Evolutionary conservation across 192 early-diverging fungal genomes (phyloP).

Genomic region (Coemansia guatemalensis): DNA sequence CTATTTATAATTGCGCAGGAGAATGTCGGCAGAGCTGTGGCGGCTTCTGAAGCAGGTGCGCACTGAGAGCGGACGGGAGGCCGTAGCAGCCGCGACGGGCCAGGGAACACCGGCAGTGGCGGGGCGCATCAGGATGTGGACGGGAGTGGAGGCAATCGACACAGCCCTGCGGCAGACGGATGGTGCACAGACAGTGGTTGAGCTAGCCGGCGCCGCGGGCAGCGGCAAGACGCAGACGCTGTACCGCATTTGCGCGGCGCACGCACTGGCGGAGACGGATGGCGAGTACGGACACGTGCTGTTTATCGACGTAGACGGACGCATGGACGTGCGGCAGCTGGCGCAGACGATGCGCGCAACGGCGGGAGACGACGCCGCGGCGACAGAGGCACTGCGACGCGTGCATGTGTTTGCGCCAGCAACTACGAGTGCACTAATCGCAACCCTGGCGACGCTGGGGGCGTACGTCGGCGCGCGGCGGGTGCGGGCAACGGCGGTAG

Average conservation of each 20-base stretch:
- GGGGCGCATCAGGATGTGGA: neutral
- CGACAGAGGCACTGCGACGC: conserved; percentile 8
- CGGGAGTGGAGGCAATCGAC: conserved; percentile 23
- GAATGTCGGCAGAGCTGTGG: conserved; percentile 32
- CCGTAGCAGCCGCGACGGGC: conserved; percentile 1
- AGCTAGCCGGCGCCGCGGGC: conserved; percentile 33
- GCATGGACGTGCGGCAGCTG: conserved; percentile 14
- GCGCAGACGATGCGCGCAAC: conserved; percentile 5
- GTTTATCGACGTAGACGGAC: conserved; percentile 35
- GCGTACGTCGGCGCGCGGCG: conserved; percentile 5
- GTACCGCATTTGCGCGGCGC: conserved; percentile 28
- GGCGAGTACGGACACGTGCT: conserved; percentile 19
- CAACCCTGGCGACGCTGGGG: conserved; percentile 38
- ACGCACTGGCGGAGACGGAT: conserved; percentile 5
- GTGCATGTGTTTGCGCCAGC: conserved; percentile 37
- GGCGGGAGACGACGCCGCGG: neutral
- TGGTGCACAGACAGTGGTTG: conserved; percentile 14
- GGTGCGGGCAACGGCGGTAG: conserved; percentile 3
- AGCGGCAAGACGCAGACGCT: conserved; percentile 46
- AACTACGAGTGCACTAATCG: conserved; percentile 22
- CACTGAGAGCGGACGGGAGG: conserved; percentile 21
- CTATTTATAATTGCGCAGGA: neutral
- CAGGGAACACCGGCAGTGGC: neutral
- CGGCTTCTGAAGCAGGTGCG: conserved; percentile 27
- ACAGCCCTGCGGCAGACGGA: neutral